These are phyloP conservation scores for Lepiota brunneoincarnata DNA, from an alignment of 768 basidiomycete genomes.

Conservation along the genomic window DNA sequence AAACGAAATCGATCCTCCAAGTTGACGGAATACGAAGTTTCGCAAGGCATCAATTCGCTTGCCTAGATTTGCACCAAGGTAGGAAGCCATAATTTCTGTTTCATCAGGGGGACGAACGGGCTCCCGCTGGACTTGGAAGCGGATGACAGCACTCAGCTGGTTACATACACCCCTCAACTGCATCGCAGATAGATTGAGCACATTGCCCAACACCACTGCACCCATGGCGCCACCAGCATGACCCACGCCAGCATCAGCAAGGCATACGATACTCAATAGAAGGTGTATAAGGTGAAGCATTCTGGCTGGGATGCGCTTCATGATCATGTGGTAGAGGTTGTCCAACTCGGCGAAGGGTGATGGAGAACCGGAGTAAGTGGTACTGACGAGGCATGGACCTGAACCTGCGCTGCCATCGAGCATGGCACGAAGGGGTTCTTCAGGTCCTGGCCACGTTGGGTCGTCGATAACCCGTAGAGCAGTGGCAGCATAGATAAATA, in stretches of 20 bases:
- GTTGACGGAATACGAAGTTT: neutral
- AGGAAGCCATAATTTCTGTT: neutral
- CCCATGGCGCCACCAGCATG: neutral
- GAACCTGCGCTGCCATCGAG: neutral
- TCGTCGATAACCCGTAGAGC: constrained; percentile 22
- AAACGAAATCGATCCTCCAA: neutral
- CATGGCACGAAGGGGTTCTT: neutral
- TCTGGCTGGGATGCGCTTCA: constrained; percentile 16
- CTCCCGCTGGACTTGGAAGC: neutral
- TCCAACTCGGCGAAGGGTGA: constrained; percentile 14
- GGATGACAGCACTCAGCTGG: neutral
- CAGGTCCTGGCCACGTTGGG: constrained; percentile 3
- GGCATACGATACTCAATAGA: constrained; percentile 13
- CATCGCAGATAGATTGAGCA: neutral
- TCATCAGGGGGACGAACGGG: neutral
- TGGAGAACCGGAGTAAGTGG: neutral
- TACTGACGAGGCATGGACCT: neutral
- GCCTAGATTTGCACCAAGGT: too few species aligned
- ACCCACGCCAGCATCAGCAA: neutral
- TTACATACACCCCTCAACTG: neutral
- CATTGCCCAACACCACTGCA: neutral
- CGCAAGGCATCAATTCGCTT: neutral
- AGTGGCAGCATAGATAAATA: constrained; percentile 26
- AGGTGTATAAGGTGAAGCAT: constrained; percentile 31
- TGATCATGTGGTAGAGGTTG: constrained; percentile 13